A percentile compares a stretch with the other conserved stretches of the same genome.
Conservation (phyloP, 352 stramenopile species). For the Globisporangium nagaii region DNA sequence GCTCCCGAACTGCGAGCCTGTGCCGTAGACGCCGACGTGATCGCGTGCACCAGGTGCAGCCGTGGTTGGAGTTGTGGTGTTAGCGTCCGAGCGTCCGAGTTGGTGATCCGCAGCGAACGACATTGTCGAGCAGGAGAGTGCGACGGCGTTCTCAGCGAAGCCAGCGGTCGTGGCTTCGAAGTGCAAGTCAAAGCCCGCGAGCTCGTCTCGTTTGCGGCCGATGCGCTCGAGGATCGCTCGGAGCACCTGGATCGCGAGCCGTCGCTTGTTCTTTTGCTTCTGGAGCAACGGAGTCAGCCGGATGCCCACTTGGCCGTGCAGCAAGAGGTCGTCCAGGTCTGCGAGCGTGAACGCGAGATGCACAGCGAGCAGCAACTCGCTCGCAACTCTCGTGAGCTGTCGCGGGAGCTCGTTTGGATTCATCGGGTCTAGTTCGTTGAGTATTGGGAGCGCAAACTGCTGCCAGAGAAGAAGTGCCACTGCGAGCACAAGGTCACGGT, state of each 20-base stretch:
- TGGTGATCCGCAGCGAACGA: conserved; percentile 16
- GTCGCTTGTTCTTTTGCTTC: conserved; percentile 16
- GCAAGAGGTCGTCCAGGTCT: conserved; percentile 48
- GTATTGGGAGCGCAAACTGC: conserved; percentile 19
- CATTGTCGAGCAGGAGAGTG: conserved; percentile 29
- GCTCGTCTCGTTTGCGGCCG: conserved; percentile 28
- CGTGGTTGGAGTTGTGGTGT: neutral
- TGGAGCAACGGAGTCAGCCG: conserved; percentile 33
- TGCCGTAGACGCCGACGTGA: conserved; percentile 38
- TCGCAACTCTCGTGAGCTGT: conserved; percentile 12
- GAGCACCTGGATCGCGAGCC: conserved; percentile 27
- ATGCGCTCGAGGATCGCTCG: conserved; percentile 32
- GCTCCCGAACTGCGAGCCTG: conserved; percentile 46
- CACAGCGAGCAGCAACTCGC: conserved; percentile 30
- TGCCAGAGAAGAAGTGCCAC: conserved; percentile 34
- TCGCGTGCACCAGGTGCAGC: no score
- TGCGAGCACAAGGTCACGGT: conserved; percentile 27
- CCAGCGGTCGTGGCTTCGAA: conserved; percentile 14
- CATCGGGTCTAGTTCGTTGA: conserved; percentile 28
- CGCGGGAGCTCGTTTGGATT: conserved; percentile 16
- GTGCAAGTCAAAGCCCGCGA: conserved; percentile 28
- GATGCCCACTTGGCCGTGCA: conserved; percentile 39
- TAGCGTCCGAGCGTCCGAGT: conserved; percentile 8
- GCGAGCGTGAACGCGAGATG: conserved; percentile 31
- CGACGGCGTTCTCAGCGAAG: neutral